phyloP scores from a whole-genome alignment of 225 moss, liverwort and hornwort genomes.

The Climacium dendroides region DNA sequence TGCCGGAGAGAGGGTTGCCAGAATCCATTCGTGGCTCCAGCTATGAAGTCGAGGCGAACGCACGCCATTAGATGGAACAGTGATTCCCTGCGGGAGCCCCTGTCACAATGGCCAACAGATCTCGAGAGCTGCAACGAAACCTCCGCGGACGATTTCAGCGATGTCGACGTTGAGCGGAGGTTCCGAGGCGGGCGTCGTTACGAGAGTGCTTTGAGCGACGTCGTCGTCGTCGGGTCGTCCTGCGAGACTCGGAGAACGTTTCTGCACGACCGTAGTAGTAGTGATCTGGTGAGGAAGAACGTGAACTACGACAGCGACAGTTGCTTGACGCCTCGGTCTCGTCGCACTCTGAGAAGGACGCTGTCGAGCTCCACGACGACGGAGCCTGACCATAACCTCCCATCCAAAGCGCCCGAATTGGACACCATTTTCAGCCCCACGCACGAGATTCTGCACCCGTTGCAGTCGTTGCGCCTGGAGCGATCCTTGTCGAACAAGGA shows the following conservation, averaged over 20 bases:
- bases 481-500: neutral
- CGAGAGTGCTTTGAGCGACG: neutral
- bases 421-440: slow-evolving; percentile 36
- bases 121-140: slow-evolving; percentile 4
- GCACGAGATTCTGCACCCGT: slow-evolving; percentile 35
- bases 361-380: neutral
- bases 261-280: neutral
- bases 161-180: neutral
- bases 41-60: neutral
- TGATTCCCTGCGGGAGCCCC: neutral
- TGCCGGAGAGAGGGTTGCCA: neutral
- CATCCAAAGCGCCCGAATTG: neutral
- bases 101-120: neutral
- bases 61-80: slow-evolving; percentile 7
- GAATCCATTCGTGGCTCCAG: neutral
- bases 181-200: neutral
- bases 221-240: neutral
- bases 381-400: neutral
- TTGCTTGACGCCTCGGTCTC: slow-evolving; percentile 24
- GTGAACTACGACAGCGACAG: slow-evolving; percentile 12
- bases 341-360: slow-evolving; percentile 27
- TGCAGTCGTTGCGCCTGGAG: slow-evolving; percentile 22
- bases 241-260: neutral
- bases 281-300: neutral
- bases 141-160: slow-evolving; percentile 17